Percentiles rank a stretch among this genome's conserved stretches.
These are phyloP conservation scores for Trichophyton schoenleinii DNA, from an alignment of 2,329 filamentous ascomycete species.

Conservation along the genomic window DNA sequence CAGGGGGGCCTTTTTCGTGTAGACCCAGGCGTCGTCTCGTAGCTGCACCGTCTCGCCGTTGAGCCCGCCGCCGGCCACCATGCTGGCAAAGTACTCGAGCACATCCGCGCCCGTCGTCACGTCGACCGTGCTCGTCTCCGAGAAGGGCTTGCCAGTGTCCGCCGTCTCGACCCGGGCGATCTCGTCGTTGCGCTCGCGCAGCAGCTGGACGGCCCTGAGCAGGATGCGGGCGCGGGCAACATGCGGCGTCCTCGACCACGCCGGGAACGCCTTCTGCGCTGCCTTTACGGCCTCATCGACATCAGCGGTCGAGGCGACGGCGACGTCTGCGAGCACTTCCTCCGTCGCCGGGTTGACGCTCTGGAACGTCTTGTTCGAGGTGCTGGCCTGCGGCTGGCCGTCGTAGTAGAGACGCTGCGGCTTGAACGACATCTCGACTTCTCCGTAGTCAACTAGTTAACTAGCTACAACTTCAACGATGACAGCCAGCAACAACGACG, in stretches of 20 bases:
- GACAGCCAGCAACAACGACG: neutral
- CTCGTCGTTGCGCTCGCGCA: slow-evolving; percentile 65
- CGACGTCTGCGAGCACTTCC: slow-evolving; percentile 56
- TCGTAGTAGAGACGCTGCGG: slow-evolving; percentile 52
- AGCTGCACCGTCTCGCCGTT: slow-evolving; percentile 69
- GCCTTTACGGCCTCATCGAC: slow-evolving; percentile 61
- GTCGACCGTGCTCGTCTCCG: slow-evolving; percentile 74
- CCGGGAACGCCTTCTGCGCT: slow-evolving; percentile 57
- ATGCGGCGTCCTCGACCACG: slow-evolving; percentile 66
- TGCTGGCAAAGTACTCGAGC: slow-evolving; percentile 72
- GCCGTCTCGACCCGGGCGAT: slow-evolving; percentile 68
- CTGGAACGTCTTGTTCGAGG: slow-evolving; percentile 51
- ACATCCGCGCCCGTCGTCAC: slow-evolving; percentile 73
- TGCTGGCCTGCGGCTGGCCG: slow-evolving; percentile 52
- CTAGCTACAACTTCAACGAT: neutral
- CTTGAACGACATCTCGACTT: neutral
- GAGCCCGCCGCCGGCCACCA: slow-evolving; percentile 62
- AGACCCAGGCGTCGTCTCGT: slow-evolving; percentile 65
- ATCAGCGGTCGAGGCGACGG: slow-evolving; percentile 53
- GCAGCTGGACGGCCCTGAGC: slow-evolving; percentile 58
- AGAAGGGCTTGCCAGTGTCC: slow-evolving; percentile 76
- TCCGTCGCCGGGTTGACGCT: slow-evolving; percentile 63
- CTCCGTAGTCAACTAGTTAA: neutral
- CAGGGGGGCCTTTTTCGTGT: slow-evolving; percentile 67
- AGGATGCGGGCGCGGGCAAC: slow-evolving; percentile 64